Percentiles rank a stretch among this genome's conserved stretches.
phyloP scores from a whole-genome alignment of 768 basidiomycete species.

The Cantharellus cinnabarinus region DNA sequence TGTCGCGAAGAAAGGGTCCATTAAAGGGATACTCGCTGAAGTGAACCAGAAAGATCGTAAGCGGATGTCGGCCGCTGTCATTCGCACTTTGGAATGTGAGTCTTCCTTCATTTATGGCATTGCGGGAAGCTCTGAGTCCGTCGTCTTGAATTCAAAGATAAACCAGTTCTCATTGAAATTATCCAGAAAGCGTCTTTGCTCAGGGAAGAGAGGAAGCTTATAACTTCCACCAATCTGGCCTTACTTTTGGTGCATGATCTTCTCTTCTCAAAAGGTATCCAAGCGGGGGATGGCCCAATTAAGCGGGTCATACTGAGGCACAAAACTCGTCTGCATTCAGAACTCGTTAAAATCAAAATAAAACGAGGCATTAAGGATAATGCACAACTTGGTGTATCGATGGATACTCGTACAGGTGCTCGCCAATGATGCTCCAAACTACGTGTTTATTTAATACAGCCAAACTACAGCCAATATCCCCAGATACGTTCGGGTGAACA shows the following conservation, averaged over 20 bases:
- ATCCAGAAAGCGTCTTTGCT: conserved; percentile 47
- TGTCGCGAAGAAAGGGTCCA: conserved; percentile 77
- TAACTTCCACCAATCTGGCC: conserved; percentile 56
- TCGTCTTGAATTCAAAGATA: conserved; percentile 31
- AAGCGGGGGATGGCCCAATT: conserved; percentile 75
- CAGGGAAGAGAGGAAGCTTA: conserved; percentile 51
- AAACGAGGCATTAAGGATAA: conserved; percentile 48
- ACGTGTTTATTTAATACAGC: neutral
- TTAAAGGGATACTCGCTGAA: conserved; percentile 61
- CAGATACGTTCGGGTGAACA: conserved; percentile 73
- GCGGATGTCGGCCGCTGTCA: conserved; percentile 67
- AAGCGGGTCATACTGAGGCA: conserved; percentile 77
- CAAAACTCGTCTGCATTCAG: conserved; percentile 71
- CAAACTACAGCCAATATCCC: conserved; percentile 39
- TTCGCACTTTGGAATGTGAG: conserved; percentile 89
- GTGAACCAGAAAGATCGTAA: conserved; percentile 57
- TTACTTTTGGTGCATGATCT: conserved; percentile 84
- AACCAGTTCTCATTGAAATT: conserved; percentile 47
- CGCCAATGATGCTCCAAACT: too few species aligned
- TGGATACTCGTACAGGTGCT: too few species aligned
- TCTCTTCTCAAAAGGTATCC: conserved; percentile 64
- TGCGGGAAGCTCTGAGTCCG: neutral
- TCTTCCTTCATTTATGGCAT: neutral
- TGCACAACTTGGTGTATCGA: conserved; percentile 31
- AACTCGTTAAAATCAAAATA: conserved; percentile 68